Evolutionary conservation across 345 rosid genomes (phyloP), one percentile per base, ranked within the genome.

Genomic region (Gossypium mustelinum): DNA sequence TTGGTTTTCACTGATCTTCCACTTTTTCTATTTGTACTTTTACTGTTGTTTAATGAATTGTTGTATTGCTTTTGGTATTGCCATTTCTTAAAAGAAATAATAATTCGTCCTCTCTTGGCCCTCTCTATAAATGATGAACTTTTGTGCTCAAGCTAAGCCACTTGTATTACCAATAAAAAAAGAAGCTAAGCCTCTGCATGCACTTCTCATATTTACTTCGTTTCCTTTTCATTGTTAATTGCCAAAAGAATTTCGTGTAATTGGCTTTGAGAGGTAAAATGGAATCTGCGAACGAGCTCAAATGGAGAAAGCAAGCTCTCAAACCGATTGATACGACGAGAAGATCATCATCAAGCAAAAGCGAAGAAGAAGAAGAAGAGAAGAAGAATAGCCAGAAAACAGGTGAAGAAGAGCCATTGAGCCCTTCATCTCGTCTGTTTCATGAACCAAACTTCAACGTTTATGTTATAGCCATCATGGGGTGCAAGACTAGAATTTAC

Each of bases 361-460:
- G 25, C 20, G 61, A 20, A 57, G 61, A 57, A 59, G 63, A 7
- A 20, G 7, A 9, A 11, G 68, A 64, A 66, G 70, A 66, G 27
- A 66, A 66, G 12, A 22, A 48, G 20, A 24, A 7, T 47, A 13
- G 41, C 13, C 18, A 24, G 48, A 45, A 2, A 68, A 16, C 44
- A 50, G 47, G 14, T 7, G 71, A 45, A 12, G 89, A 77, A 24
- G 87, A 84, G 76, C 83, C 87, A 11, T 72, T 88, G 58, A 89
- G 94, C 64, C 92, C 94, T 25, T 72, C 88, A 43, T 83, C 94
- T 52, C 83, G 88, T 75, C 60, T 86, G 62, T 91, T 86, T 39
- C 89, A 89, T 50, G 80, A 84, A 7, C 94, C 91, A 11, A 77
- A 75, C 72, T 82, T 87, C 75, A 88, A 87, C 39, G 76, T 86